Evolutionary conservation across 2,329 filamentous ascomycete genomes (phyloP).

Genomic region (Dactylellina haptotyla): DNA sequence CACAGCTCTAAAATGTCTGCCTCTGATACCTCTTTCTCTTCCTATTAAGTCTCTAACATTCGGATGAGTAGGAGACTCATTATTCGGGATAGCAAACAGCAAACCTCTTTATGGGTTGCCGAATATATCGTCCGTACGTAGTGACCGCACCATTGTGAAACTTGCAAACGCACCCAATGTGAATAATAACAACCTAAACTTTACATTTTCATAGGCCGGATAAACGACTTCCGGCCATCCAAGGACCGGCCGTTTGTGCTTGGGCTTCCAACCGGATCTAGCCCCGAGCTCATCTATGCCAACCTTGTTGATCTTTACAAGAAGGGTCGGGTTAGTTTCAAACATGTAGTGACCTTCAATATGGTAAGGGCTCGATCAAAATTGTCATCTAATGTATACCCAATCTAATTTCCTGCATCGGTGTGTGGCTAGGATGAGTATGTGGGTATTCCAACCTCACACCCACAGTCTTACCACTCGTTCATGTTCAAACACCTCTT

Average conservation of each 20-base stretch:
- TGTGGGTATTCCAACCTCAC: constrained; percentile 81
- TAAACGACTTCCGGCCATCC: constrained; percentile 79
- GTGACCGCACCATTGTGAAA: too few species aligned
- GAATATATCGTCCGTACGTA: constrained; percentile 52
- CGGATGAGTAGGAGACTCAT: constrained; percentile 42
- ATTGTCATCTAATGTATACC: constrained; percentile 8
- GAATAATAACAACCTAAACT: not conserved
- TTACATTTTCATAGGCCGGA: constrained; percentile 70
- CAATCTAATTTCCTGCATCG: not conserved
- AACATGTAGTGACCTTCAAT: constrained; percentile 90
- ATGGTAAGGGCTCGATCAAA: constrained; percentile 69
- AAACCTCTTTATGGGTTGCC: constrained; percentile 53
- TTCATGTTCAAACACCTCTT: constrained; percentile 97
- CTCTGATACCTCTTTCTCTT: not conserved
- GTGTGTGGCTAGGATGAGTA: constrained; percentile 77
- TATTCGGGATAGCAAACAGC: constrained; percentile 39
- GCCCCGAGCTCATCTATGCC: constrained; percentile 80
- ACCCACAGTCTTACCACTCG: constrained; percentile 86
- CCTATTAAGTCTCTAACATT: constrained; percentile 1
- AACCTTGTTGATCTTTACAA: constrained; percentile 70
- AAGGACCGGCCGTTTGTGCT: constrained; percentile 80
- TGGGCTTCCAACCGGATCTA: constrained; percentile 84
- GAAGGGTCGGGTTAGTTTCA: constrained; percentile 75
- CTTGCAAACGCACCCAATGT: too few species aligned
- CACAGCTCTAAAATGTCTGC: constrained; percentile 32